Evolutionary conservation across 495 filamentous ascomycete species (phyloP).

Genomic region (Ascodesmis nigricans): DNA sequence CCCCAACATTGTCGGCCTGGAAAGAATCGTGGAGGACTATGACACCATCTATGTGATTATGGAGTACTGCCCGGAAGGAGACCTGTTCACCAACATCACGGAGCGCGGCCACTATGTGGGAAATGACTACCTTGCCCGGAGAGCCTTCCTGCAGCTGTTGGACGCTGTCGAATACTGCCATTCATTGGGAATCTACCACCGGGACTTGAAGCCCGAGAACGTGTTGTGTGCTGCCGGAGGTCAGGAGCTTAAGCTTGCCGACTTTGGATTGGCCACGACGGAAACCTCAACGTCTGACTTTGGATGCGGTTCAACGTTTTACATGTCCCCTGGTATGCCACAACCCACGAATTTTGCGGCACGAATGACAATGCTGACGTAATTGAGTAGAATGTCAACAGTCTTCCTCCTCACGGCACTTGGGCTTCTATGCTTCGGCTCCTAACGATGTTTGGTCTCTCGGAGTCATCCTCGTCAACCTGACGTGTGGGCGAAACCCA

Average conservation of each 20-base stretch:
- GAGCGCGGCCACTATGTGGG: slow-evolving; percentile 81
- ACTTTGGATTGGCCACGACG: slow-evolving; percentile 84
- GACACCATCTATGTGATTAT: slow-evolving; percentile 95
- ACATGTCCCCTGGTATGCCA: slow-evolving; percentile 90
- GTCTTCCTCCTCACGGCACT: slow-evolving; percentile 43
- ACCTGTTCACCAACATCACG: slow-evolving; percentile 92
- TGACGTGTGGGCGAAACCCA: slow-evolving; percentile 93
- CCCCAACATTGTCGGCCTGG: slow-evolving; percentile 79
- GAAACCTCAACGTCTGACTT: slow-evolving; percentile 76
- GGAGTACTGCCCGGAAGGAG: slow-evolving; percentile 93
- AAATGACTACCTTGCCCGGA: slow-evolving; percentile 72
- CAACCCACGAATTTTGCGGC: too few species aligned
- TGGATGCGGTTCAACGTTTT: slow-evolving; percentile 95
- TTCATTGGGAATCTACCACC: slow-evolving; percentile 78
- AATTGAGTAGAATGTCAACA: slow-evolving; percentile 69
- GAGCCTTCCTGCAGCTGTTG: slow-evolving; percentile 84
- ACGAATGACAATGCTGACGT: slow-evolving; percentile 9
- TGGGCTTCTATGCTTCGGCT: slow-evolving; percentile 66
- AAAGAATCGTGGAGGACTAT: slow-evolving; percentile 76
- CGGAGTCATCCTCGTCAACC: slow-evolving; percentile 89
- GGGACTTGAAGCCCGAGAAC: slow-evolving; percentile 97
- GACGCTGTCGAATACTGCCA: slow-evolving; percentile 96
- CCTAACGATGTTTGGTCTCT: slow-evolving; percentile 97
- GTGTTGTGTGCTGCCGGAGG: slow-evolving; percentile 77
- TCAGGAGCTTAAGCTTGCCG: slow-evolving; percentile 79